Base-by-base conservation (phyloP, 2,329 filamentous ascomycete genomes). In the Microdochium nivale region DNA sequence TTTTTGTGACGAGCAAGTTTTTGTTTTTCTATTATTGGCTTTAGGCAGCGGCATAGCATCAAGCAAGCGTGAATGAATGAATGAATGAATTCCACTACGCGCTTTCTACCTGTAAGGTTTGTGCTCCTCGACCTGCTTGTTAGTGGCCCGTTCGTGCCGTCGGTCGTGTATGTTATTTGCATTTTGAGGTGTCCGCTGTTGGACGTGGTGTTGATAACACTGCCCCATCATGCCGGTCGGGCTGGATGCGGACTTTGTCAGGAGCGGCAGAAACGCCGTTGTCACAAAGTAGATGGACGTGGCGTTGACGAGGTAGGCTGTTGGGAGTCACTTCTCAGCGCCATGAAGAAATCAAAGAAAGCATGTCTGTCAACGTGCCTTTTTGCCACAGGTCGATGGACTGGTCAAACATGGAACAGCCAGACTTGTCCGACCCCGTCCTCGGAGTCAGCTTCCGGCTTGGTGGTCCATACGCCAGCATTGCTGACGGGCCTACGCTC, bases 191-290 rank as follows among this genome's bases (percentile, higher is more conserved):
- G 60, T 1, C 76, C 77, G 1, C 70, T 71, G 47, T 77, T 73
- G 19, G 71, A 76, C 35, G 69, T 67, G 47, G 81, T 72, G 49
- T 81, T 81, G 55, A 82, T 71, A 25, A 83, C 68, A 19, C 64
- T 71, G 3, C 73, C n/a, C 73, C 1, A 70, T 69, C 58, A 75
- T 77, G 3, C 75, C 74, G 0, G 71, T 71, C 1, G 72, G 74
- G 5, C 67, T 62, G 2, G 67, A 62, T 11, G 65, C 61, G 7
- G 74, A 77, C 52, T 77, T 77, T 1, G 72, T 73, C 1, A 81
- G 68, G 2, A 80, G 65, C 0, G 77, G 77, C 2, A 81, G 65
- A 59, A 82, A 76, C 1, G 75, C 76, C 54, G 78, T 76, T 21
- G 73, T 72, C 55, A 76, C 75, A 63, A 77, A 79, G 63, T 74